Evolutionary conservation across 2,329 filamentous ascomycete species (phyloP), one percentile per base, ranked within the genome.

Genomic region (Metarhizium brunneum): DNA sequence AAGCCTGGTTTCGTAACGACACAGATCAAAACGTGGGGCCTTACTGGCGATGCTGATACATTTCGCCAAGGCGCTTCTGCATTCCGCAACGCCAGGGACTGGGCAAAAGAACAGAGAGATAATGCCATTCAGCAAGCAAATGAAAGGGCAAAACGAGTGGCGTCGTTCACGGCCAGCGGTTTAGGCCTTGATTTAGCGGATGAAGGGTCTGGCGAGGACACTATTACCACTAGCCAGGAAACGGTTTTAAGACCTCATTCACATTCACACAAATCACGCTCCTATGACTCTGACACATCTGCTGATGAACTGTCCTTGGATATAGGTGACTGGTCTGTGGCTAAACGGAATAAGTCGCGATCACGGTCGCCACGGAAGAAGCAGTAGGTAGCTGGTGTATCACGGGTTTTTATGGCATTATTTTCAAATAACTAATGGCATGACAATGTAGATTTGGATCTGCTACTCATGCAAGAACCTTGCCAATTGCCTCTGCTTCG

Each of bases 11-110:
- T 48, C 16, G 54, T 52, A 10, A 48, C 6, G 30, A 52, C 54
- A 18, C 40, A 47, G 10, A 47, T 55, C 10, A 47, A 52, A n/a
- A 42, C 48, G 0, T 47, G 29, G 48, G 36, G 29, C 8, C n/a
- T 55, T 2, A 52, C 40, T 11, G 48, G 54, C 30, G 32, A 55
- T 48, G 30, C 42, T 20, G 48, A 55, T 40, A 47, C 36, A 20
- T 54, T 54, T 25, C 53, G 53, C 3, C 36, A 51, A 47, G 53
- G 53, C 4, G 47, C 29, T 42, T 6, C 53, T 38, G 53, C 53
- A 3, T 50, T 35, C n/a, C 53, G 53, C 38, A 54, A 54, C 13
- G 53, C 30, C 29, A 35, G 47, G 45, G 53, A 54, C n/a, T 54
- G 40, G 53, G 53, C 18, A 36, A 36, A 54, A 36, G 2, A 18